Conservation (phyloP, 2,329 filamentous ascomycete species). For the Penicillium aurantiogriseum region DNA sequence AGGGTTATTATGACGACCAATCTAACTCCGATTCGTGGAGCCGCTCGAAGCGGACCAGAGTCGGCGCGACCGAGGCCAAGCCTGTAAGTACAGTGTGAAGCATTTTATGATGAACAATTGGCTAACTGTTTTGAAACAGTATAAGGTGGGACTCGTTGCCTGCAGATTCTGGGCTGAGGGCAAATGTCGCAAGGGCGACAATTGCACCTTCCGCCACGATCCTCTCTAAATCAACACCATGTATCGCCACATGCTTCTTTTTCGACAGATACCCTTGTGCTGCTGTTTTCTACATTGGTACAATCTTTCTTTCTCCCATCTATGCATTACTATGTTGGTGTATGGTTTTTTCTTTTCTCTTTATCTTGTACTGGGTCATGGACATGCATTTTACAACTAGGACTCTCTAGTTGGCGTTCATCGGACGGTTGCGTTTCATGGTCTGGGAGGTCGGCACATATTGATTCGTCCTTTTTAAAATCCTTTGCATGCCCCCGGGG, state of each 20-base stretch:
- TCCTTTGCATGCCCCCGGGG: conserved; percentile 5
- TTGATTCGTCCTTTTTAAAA: neutral
- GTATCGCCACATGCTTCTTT: neutral
- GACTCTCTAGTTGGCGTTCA: conserved; percentile 11
- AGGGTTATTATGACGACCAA: conserved; percentile 34
- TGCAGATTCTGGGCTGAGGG: conserved; percentile 57
- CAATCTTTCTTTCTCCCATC: neutral
- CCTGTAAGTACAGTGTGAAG: conserved; percentile 28
- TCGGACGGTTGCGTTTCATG: conserved; percentile 5
- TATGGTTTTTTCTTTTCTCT: conserved; percentile 1
- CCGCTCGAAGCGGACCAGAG: conserved; percentile 35
- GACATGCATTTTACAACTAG: conserved; percentile 7
- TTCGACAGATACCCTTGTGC: conserved; percentile 2
- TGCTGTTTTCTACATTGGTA: neutral
- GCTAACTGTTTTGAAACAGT: conserved; percentile 23
- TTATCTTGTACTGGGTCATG: conserved; percentile 4
- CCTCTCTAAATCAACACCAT: neutral
- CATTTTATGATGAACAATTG: neutral
- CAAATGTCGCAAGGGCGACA: conserved; percentile 53
- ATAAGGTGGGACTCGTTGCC: conserved; percentile 45
- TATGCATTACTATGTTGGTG: conserved; percentile 7
- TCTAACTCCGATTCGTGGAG: conserved; percentile 30
- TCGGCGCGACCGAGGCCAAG: neutral
- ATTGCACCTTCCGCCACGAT: conserved; percentile 53
- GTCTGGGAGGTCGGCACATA: conserved; percentile 4